phyloP scores from a whole-genome alignment of 73 alveolate species.

The Symbiodinium natans region DNA sequence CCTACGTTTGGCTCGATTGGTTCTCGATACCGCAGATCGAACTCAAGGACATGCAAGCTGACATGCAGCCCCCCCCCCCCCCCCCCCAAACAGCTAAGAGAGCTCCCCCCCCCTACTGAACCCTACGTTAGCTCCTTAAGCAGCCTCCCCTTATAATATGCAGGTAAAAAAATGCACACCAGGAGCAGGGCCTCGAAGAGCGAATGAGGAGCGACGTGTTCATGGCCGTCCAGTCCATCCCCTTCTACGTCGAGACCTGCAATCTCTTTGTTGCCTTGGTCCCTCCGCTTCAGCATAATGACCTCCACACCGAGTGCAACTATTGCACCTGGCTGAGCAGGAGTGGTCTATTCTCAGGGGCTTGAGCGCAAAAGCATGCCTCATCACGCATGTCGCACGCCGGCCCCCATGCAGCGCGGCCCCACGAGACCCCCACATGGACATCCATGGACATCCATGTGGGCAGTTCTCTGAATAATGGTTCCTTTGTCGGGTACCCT shows the following conservation, averaged over 20 bases:
- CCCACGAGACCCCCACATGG: too few relatives aligned
- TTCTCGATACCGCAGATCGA: slow-evolving; percentile 8
- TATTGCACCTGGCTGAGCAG: not conserved
- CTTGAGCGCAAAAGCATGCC: too few relatives aligned
- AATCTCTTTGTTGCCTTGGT: not conserved
- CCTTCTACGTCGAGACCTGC: slow-evolving; percentile 1
- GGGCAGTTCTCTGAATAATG: not conserved
- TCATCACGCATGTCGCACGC: too few relatives aligned
- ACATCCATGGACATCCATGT: too few relatives aligned
- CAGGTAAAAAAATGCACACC: not conserved
- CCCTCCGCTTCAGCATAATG: not conserved
- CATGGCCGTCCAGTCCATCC: not conserved
- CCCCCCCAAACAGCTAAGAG: too few relatives aligned
- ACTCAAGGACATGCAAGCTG: slow-evolving; percentile 4
- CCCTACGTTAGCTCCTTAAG: too few relatives aligned
- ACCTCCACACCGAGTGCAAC: not conserved
- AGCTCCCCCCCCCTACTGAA: too few relatives aligned
- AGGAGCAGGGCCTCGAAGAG: not conserved
- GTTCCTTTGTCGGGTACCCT: too few relatives aligned
- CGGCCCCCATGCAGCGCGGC: too few relatives aligned
- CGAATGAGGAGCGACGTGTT: not conserved
- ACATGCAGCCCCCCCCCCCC: too few relatives aligned
- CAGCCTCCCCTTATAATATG: too few relatives aligned
- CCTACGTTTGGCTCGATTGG: not conserved
- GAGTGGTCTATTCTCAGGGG: too few relatives aligned